Percentiles rank a stretch among this genome's conserved stretches.
Conservation (phyloP, 1,284 basidiomycete species). For the Pseudozyma tsukubaensis region DNA sequence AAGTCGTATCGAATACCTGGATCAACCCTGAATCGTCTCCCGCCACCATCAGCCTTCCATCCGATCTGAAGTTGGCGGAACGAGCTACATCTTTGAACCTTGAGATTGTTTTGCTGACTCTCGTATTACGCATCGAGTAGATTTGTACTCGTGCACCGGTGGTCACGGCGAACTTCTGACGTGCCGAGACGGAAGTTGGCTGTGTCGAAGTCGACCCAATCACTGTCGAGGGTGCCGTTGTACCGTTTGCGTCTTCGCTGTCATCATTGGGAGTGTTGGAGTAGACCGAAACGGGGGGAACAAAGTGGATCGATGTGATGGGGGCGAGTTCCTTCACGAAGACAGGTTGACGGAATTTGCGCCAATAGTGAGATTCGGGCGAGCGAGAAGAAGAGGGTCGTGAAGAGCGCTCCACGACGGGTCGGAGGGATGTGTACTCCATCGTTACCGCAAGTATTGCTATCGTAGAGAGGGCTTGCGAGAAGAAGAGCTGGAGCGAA, state of each 20-base stretch:
- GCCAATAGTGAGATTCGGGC: conserved; percentile 65
- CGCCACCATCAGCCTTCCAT: conserved; percentile 94
- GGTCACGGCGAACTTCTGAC: conserved; percentile 86
- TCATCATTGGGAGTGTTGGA: conserved; percentile 23
- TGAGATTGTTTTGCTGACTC: conserved; percentile 93
- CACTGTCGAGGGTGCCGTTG: conserved; percentile 1
- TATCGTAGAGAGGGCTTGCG: too few species aligned
- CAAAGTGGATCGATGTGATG: conserved; percentile 66
- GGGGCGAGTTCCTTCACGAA: conserved; percentile 67
- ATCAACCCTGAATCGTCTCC: conserved; percentile 93
- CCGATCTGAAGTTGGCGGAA: conserved; percentile 74
- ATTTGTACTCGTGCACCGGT: conserved; percentile 93
- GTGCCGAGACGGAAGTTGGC: conserved; percentile 34
- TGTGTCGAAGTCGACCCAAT: conserved; percentile 40
- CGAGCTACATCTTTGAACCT: conserved; percentile 96
- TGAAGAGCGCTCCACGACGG: conserved; percentile 24
- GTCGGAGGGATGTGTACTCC: conserved; percentile 37
- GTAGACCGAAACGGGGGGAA: conserved; percentile 53
- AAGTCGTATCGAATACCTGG: conserved; percentile 95
- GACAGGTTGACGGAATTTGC: conserved; percentile 61
- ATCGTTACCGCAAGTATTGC: too few species aligned
- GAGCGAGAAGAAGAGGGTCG: conserved; percentile 40
- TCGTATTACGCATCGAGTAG: conserved; percentile 93
- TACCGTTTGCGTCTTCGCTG: conserved; percentile 14
- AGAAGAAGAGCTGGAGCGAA: too few species aligned